Percentiles rank a stretch among this genome's conserved stretches.
Conservation (phyloP, 1,284 basidiomycete species). For the Polyporus tsugae region DNA sequence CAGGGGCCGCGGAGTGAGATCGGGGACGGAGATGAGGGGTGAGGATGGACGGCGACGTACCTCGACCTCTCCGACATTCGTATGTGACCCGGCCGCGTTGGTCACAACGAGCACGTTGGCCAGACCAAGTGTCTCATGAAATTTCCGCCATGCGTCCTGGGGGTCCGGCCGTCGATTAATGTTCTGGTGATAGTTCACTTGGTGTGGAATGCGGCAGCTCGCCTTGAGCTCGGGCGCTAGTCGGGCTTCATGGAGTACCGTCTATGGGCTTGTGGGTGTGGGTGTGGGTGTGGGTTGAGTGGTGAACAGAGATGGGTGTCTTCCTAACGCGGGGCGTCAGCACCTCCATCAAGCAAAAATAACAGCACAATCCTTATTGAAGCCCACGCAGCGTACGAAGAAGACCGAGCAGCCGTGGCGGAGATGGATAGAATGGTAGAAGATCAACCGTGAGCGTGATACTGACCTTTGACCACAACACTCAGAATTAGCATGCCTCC, state of each 20-base stretch:
- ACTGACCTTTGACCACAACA: conserved; percentile 75
- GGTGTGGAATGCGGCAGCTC: conserved; percentile 28
- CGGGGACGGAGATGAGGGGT: background rate
- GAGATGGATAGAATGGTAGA: background rate
- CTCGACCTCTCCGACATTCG: conserved; percentile 84
- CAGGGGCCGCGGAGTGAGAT: background rate
- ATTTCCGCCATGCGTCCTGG: conserved; percentile 81
- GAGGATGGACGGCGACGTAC: conserved; percentile 50
- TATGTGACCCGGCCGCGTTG: conserved; percentile 88
- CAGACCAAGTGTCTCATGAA: conserved; percentile 77
- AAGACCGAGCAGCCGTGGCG: background rate
- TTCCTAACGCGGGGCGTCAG: too few species aligned
- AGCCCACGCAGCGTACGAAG: background rate
- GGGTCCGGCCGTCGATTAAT: background rate
- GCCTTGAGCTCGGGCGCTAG: conserved; percentile 81
- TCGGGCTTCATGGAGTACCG: conserved; percentile 74
- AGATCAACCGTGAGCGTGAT: background rate
- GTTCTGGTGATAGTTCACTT: background rate
- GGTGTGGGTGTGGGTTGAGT: too few species aligned
- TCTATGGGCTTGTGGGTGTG: conserved; percentile 52
- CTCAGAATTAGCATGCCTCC: conserved; percentile 53
- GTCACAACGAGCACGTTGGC: conserved; percentile 90
- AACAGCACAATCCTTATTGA: too few species aligned
- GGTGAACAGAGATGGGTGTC: conserved; percentile 39
- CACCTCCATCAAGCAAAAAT: background rate